These are phyloP conservation scores for Trichoderma lentiforme DNA, from an alignment of 2,329 filamentous ascomycete species.

Conservation along the genomic window DNA sequence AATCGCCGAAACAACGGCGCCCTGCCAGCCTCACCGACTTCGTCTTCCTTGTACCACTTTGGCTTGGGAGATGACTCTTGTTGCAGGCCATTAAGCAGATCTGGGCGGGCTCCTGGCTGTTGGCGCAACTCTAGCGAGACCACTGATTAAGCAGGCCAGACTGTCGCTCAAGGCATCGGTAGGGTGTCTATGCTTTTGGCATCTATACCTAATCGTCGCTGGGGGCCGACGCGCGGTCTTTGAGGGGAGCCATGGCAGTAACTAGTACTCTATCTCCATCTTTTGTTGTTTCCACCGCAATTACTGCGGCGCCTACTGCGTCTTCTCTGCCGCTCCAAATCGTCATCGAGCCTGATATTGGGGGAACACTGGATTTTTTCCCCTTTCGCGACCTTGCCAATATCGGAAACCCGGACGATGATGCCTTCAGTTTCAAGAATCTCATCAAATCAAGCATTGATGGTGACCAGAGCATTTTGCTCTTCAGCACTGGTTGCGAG, in stretches of 20 bases:
- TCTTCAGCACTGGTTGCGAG: conserved; percentile 34
- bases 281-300: conserved; percentile 15
- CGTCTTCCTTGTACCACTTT: background rate
- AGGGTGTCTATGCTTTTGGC: background rate
- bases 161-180: background rate
- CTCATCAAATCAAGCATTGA: conserved; percentile 34
- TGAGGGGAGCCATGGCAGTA: conserved; percentile 1
- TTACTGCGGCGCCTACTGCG: conserved; percentile 24
- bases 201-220: background rate
- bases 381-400: conserved; percentile 36
- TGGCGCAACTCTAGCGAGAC: background rate
- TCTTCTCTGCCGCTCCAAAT: conserved; percentile 25
- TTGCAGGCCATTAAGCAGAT: background rate
- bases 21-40: conserved; percentile 13
- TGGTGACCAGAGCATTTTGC: conserved; percentile 31
- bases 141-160: background rate
- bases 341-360: conserved; percentile 29
- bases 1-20: background rate
- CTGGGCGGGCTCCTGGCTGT: background rate
- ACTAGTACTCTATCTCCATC: conserved; percentile 6
- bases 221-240: conserved; percentile 1
- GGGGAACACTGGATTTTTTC: conserved; percentile 36
- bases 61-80: background rate
- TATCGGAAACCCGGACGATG: conserved; percentile 27
- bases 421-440: conserved; percentile 33